Evolutionary conservation across 2,329 filamentous ascomycete genomes (phyloP), one percentile per base, ranked within the genome.

Genomic region (Trichoderma koningii): DNA sequence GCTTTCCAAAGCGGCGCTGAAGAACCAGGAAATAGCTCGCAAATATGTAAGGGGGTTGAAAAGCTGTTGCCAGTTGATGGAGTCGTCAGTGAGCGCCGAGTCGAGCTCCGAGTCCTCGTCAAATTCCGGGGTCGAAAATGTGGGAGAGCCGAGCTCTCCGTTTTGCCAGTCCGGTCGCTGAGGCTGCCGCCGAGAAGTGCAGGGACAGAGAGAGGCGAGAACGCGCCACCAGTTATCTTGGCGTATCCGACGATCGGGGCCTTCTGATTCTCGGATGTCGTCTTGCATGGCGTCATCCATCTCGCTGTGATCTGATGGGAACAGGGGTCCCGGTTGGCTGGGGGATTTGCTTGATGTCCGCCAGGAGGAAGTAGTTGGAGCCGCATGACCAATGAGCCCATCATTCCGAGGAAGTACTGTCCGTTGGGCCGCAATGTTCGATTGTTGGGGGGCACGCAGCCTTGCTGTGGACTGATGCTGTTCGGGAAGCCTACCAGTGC

Each of bases 21-120:
- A 45, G 6, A 71, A 7, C 72, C 72, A 74, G 17, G 64, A 66
- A 17, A 73, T 14, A 4, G 69, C 67, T 19, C 71, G 63, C 1
- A 76, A 6, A 34, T 77, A 77, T 5, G 73, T 76, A 63, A 71
- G 68, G 0, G 76, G 76, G 30, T 76, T 71, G 4, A 76, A 55
- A 3, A 76, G 66, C 19, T 69, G 69, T 21, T 69, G 69, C 67
- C 70, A 69, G 69, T 72, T 73, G 41, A 71, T 64, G 15, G 50
- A 53, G 1, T 38, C 67, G 7, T 68, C 63, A 17, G 64, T 68
- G 15, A 67, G 21, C 3, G 69, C 64, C 0, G 59, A 62, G 38
- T 68, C 66, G 0, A 67, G 66, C 28, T 71, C 65, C 9, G 70
- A 70, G 19, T 68, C 52, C 3, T 55, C 47, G 21, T 61, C 57